Evolutionary conservation across 2,329 filamentous ascomycete genomes (phyloP), one percentile per base, ranked within the genome.

Genomic region (Akanthomyces muscarius): DNA sequence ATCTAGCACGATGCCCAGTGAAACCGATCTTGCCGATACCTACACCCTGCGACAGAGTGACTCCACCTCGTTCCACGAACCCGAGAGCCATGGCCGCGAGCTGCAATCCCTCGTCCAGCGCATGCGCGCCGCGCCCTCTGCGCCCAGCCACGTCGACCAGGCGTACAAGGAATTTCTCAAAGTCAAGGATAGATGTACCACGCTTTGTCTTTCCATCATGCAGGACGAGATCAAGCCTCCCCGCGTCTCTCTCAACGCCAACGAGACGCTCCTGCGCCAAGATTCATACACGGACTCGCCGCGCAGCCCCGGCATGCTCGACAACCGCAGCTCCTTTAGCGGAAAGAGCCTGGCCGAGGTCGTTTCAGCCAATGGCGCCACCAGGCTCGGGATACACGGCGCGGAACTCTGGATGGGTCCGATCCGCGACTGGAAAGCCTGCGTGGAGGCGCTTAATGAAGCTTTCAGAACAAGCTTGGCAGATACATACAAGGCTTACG

Each of bases 401-500:
- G 69, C 65, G 7, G 77, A 77, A 45, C 65, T 68, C 8, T 77
- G 75, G 69, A 64, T 81, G 7, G 69, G 69, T 16, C 73, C 74
- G 1, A 74, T 83, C 50, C 73, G 74, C 11, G 80, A 80, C 10
- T 83, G 80, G 77, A 79, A 76, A 66, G 67, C 68, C 1, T 75
- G 75, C 44, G 72, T 82, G 23, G 77, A 81, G 61, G 66, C 69
- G 1, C 70, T 84, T 48, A 69, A 76, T 6, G 75, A 79, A 8
- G 74, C 76, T 3, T 74, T 81, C 23, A 73, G 73, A 62, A 69
- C 67, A n/a, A 78, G 74, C 48, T 68, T 83, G 1, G 69, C 75
- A 1, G 74, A 77, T 23, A 81, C 78, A 1, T 83, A 83, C 65
- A 76, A 74, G 64, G 75, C 71, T 28, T 79, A 80, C 59, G 78